phyloP scores from a whole-genome alignment of 768 basidiomycete genomes.

The Calocybe gangraenosa region DNA sequence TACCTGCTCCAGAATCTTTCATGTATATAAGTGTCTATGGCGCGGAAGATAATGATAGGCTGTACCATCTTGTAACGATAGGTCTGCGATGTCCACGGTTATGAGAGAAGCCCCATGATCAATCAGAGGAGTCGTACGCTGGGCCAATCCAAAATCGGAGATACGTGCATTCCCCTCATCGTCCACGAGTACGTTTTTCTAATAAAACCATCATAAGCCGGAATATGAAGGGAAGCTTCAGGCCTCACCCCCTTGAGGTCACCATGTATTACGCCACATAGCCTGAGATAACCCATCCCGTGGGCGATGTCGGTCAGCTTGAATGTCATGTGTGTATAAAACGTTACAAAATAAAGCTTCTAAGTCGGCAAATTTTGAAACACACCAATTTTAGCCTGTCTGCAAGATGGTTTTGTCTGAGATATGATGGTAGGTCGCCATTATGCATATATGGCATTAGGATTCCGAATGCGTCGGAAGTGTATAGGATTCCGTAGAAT shows the following conservation, averaged over 20 bases:
- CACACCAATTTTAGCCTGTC: constrained; percentile 5
- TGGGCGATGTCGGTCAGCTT: constrained; percentile 4
- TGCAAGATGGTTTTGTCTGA: constrained; percentile 1
- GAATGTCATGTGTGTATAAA: not conserved
- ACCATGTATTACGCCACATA: constrained; percentile 5
- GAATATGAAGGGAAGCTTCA: not conserved
- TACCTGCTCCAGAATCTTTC: constrained; percentile 8
- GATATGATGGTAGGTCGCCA: constrained; percentile 1
- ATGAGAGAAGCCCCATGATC: no score
- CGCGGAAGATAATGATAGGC: not conserved
- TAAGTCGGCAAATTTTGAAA: no score
- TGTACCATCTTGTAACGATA: no score
- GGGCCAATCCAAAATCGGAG: constrained; percentile 8
- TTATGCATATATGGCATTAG: constrained; percentile 5
- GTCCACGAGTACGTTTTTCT: constrained; percentile 8
- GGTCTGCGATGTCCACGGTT: no score
- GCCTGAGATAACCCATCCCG: constrained; percentile 6
- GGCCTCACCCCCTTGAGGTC: constrained; percentile 10
- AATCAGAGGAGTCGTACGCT: not conserved
- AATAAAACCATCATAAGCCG: not conserved
- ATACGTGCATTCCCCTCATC: constrained; percentile 2
- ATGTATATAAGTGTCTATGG: not conserved
- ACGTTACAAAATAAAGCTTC: not conserved
- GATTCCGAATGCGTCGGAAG: not conserved
- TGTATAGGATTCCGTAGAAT: constrained; percentile 1